These are phyloP conservation scores for Talaromyces sp. DNA, from an alignment of 2,329 filamentous ascomycete species.

Conservation along the genomic window DNA sequence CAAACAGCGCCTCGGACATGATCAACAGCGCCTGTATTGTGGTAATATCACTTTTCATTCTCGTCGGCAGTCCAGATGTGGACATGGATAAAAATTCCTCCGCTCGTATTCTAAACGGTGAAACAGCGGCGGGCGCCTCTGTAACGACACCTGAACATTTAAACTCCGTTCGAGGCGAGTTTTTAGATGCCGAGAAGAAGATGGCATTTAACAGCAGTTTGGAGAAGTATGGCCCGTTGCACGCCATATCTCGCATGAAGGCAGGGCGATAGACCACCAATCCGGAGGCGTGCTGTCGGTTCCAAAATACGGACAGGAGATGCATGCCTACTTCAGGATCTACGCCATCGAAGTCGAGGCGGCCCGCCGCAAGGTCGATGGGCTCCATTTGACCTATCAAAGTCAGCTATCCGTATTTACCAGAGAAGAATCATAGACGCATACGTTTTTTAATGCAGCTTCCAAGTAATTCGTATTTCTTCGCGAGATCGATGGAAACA, in stretches of 20 bases:
- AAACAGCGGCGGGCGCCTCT: conserved; percentile 1
- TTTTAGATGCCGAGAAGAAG: conserved; percentile 11
- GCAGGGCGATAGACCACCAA: conserved; percentile 51
- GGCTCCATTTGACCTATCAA: conserved; percentile 48
- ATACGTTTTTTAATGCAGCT: conserved; percentile 26
- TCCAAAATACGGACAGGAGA: conserved; percentile 53
- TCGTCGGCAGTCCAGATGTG: background rate
- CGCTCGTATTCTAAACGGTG: conserved; percentile 7
- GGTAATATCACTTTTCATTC: conserved; percentile 14
- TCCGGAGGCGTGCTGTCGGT: conserved; percentile 51
- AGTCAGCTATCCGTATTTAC: background rate
- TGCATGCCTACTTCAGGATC: conserved; percentile 53
- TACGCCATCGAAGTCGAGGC: conserved; percentile 56
- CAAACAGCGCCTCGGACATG: conserved; percentile 15
- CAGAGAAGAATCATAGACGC: background rate
- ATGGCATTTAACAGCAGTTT: conserved; percentile 15
- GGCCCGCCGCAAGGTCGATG: conserved; percentile 45
- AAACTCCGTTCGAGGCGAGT: conserved; percentile 9
- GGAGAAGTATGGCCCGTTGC: conserved; percentile 21
- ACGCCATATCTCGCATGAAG: conserved; percentile 53
- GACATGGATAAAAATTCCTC: conserved; percentile 5
- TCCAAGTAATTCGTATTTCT: conserved; percentile 23
- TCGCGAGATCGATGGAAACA: background rate
- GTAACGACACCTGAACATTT: background rate
- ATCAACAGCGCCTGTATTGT: conserved; percentile 17